Evolutionary conservation across 2,329 filamentous ascomycete species (phyloP), one percentile per base, ranked within the genome.

Genomic region (Hypoxylon sp.): DNA sequence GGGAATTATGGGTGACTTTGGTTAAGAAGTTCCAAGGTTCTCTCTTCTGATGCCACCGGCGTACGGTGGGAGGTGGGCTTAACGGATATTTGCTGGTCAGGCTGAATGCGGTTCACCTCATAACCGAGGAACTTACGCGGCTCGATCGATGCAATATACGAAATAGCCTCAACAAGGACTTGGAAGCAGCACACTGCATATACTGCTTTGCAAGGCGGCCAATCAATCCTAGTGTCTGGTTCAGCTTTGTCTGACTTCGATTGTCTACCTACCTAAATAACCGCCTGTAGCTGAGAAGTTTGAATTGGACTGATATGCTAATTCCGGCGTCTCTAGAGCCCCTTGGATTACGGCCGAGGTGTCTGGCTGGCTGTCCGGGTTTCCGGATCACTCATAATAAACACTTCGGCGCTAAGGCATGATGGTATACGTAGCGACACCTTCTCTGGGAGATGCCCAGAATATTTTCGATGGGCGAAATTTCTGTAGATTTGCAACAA

Each of bases 1-100:
- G 67, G 34, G 53, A 63, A 68, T 70, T 63, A 60, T 57, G 50
- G 19, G n/a, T 30, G 32, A 30, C 14, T 43, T 17, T 10, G 23
- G 52, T 34, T 23, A 32, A 25, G 43, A 60, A 30, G 36, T 36
- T 48, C 21, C 43, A 49, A 28, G 21, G 14, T 49, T 25, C 34
- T 56, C 38, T 34, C 34, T 17, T 56, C 9, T 43, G 2, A 43
- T 43, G 17, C 21, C 46, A 28, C 19, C 28, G 19, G 19, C 23
- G n/a, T 63, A 43, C 7, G 19, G 48, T 50, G 48, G 45, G 41
- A 43, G 45, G 38, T 58, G 61, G 67, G 46, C 50, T 62, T 11
- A 41, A 52, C 65, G 64, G 68, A 61, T 70, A 65, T 70, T 57
- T 60, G 28, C 52, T 46, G 41, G 61, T 52, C 65, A 68, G 68